A percentile compares a stretch with the other conserved stretches of the same genome.
Conservation (phyloP, 2,329 filamentous ascomycete species). For the Botrytis byssoidea region DNA sequence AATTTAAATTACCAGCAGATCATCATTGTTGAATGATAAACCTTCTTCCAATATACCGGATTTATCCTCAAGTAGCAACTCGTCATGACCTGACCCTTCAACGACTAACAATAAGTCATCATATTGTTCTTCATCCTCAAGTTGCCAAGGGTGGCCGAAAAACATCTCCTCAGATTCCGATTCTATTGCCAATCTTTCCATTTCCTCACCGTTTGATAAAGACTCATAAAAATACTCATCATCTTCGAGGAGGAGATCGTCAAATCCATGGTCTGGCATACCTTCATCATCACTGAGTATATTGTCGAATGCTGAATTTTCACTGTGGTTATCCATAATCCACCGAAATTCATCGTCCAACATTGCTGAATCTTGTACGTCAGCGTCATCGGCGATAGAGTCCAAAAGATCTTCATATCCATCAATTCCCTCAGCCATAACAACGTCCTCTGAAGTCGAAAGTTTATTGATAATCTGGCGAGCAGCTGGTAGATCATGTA, state of each 20-base stretch:
- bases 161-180: slow-evolving; percentile 31
- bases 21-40: neutral
- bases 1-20: slow-evolving; percentile 11
- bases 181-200: slow-evolving; percentile 27
- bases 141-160: slow-evolving; percentile 22
- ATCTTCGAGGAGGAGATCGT: slow-evolving; percentile 24
- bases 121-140: slow-evolving; percentile 13
- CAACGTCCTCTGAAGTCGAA: neutral
- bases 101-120: slow-evolving; percentile 17
- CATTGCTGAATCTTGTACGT: neutral
- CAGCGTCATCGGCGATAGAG: neutral
- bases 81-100: neutral
- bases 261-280: slow-evolving; percentile 11
- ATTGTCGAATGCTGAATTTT: slow-evolving; percentile 6
- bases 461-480: slow-evolving; percentile 17
- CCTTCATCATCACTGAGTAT: slow-evolving; percentile 14
- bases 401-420: slow-evolving; percentile 15
- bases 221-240: slow-evolving; percentile 19
- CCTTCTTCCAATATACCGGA: neutral
- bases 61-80: neutral
- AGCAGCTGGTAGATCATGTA: slow-evolving; percentile 26
- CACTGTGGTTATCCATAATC: slow-evolving; percentile 3
- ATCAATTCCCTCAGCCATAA: neutral
- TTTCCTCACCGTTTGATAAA: slow-evolving; percentile 23
- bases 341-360: slow-evolving; percentile 8